A percentile compares a stretch with the other conserved stretches of the same genome.
phyloP scores from a whole-genome alignment of 208 protist genomes.

The Novymonas esmeraldas region DNA sequence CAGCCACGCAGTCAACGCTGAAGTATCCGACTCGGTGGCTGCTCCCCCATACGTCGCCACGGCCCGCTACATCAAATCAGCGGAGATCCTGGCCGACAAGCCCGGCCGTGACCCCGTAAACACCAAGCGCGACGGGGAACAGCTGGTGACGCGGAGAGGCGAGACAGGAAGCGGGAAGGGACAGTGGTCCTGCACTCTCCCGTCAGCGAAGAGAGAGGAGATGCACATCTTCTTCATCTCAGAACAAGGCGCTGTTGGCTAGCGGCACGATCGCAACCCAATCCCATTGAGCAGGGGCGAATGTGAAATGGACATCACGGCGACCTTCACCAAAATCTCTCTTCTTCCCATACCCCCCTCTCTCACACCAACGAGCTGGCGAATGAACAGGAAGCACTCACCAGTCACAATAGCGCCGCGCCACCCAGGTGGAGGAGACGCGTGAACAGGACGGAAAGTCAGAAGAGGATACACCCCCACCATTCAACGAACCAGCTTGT shows the following conservation, averaged over 20 bases:
- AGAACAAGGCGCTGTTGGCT: not conserved
- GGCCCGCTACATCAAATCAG: not conserved
- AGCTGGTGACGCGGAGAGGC: not conserved
- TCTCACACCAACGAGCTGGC: not conserved
- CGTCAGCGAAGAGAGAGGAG: not conserved
- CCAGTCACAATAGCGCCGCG: too few species aligned
- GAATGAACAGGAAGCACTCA: not conserved
- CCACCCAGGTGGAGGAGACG: too few species aligned
- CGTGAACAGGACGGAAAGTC: too few species aligned
- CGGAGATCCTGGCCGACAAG: not conserved
- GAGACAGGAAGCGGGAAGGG: not conserved
- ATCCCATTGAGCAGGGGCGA: not conserved
- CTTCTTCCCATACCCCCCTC: not conserved
- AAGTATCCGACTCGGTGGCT: not conserved
- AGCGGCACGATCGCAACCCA: not conserved
- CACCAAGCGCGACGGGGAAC: not conserved
- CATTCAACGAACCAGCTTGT: too few species aligned
- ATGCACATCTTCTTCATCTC: not conserved
- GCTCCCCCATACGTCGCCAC: not conserved
- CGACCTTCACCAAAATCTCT: not conserved
- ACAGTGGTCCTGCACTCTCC: not conserved
- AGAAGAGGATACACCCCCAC: too few species aligned
- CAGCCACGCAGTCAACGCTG: not conserved
- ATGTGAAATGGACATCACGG: not conserved
- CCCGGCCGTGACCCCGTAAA: not conserved